Base-by-base conservation (phyloP, 805 yeast genomes). In the Schwanniomyces sp. region DNA sequence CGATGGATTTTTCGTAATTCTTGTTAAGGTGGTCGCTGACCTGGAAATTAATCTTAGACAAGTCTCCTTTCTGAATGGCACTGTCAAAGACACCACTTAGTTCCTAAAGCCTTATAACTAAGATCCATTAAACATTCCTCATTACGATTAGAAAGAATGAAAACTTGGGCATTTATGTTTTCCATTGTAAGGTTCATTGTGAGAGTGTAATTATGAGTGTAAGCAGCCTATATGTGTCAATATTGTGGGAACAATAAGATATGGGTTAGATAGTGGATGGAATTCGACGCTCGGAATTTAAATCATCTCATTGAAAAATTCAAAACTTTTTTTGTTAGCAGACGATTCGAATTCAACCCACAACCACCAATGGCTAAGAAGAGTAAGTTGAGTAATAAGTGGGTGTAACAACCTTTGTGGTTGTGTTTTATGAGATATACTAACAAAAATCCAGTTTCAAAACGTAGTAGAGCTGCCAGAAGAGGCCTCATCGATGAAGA, bases 381-480 rank as follows among this genome's bases (percentile, higher is more conserved):
- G 54, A 52, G 75, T 70, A 66, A 43, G 75, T 66, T 10, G 14
- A 25, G 9, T 12, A 7, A 26, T 26, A 29, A n/a, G n/a, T 7
- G 28, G 17, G 27, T 5, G 16, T 28, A 14, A 14, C 32, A 27
- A 6, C 28, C 18, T 32, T 16, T 10, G 9, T 32, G 18, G 17
- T 27, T 7, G 4, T 27, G 12, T 27, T 3, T 16, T 2, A 10
- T n/a, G 14, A 14, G 16, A 9, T 34, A 21, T 41, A 43, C 49
- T 43, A 47, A 41, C 51, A 18, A 11, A 21, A 32, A 12, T 48
- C 53, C 62, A 70, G 78, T 83, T 25, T 84, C 89, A 16, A 85
- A 84, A 54, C 82, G 78, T 51, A 84, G 91, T 39, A 78, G 94
- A 69, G 90, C 91, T 2, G 91, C 94, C 2, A 81, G 91, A 68